Conservation (phyloP, 495 filamentous ascomycete species). For the Penicillium roqueforti region DNA sequence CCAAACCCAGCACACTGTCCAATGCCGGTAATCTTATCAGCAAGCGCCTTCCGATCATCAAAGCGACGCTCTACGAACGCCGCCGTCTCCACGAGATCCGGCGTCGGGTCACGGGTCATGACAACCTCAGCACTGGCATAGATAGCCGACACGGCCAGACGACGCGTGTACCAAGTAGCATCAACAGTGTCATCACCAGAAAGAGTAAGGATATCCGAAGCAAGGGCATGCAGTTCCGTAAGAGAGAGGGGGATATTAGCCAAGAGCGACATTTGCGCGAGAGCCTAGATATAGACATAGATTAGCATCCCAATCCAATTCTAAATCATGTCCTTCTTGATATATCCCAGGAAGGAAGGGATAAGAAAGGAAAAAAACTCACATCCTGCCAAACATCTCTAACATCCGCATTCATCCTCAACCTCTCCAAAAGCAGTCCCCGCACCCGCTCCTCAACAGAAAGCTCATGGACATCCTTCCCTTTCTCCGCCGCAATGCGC, state of each 20-base stretch:
- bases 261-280: slow-evolving; percentile 82
- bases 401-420: slow-evolving; percentile 67
- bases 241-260: slow-evolving; percentile 71
- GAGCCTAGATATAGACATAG: slow-evolving; percentile 53
- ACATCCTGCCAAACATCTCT: slow-evolving; percentile 82
- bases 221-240: slow-evolving; percentile 70
- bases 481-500: slow-evolving; percentile 6
- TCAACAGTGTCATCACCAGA: slow-evolving; percentile 80
- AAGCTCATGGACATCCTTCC: slow-evolving; percentile 8
- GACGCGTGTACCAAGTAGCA: slow-evolving; percentile 85
- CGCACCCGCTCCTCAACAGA: slow-evolving; percentile 56
- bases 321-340: background rate
- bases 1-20: slow-evolving; percentile 76
- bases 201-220: slow-evolving; percentile 83
- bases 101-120: slow-evolving; percentile 80
- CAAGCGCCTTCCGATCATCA: slow-evolving; percentile 59
- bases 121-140: slow-evolving; percentile 86
- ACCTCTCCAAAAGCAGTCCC: slow-evolving; percentile 61
- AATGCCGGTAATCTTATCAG: slow-evolving; percentile 54
- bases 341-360: no score
- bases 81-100: slow-evolving; percentile 66
- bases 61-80: slow-evolving; percentile 74
- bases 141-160: slow-evolving; percentile 68
- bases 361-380: slow-evolving; percentile 21
- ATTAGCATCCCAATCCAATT: slow-evolving; percentile 7